Evolutionary conservation across 306 rosid species (phyloP).

Genomic region (Fragaria iinumae): DNA sequence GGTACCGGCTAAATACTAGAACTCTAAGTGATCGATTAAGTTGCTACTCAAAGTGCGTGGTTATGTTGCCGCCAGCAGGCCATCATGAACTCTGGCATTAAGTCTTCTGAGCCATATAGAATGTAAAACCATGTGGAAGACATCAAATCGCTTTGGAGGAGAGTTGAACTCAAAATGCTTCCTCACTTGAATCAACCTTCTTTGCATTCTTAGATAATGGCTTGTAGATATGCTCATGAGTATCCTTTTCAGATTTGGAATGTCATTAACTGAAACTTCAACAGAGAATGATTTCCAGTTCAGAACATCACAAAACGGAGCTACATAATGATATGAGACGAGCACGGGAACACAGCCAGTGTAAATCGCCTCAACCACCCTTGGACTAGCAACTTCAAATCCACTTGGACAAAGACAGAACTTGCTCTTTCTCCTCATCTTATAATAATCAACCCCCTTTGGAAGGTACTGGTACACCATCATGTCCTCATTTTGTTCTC

Average conservation of each 20-base stretch:
- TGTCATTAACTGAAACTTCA: conserved; percentile 51
- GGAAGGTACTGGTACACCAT: conserved; percentile 67
- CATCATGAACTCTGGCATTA: conserved; percentile 42
- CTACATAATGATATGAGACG: conserved; percentile 75
- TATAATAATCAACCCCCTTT: conserved; percentile 60
- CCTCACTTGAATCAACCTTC: conserved; percentile 55
- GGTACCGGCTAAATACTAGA: background rate
- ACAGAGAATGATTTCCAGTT: conserved; percentile 83
- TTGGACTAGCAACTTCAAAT: conserved; percentile 83
- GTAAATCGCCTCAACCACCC: conserved; percentile 86
- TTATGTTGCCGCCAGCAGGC: background rate
- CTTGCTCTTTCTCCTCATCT: conserved; percentile 68
- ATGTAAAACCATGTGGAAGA: conserved; percentile 82
- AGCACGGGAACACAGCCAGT: conserved; percentile 82
- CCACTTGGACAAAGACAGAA: conserved; percentile 90
- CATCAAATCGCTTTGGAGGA: conserved; percentile 71
- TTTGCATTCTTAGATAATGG: conserved; percentile 68
- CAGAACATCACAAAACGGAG: conserved; percentile 70
- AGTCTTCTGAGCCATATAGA: conserved; percentile 83
- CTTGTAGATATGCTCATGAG: conserved; percentile 47
- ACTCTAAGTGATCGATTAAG: background rate
- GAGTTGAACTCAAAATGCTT: conserved; percentile 73
- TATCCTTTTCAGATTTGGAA: conserved; percentile 71
- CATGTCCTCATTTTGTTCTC: conserved; percentile 63
- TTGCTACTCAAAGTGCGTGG: background rate